Percentiles rank a stretch among this genome's conserved stretches.
phyloP scores from a whole-genome alignment of 1,284 basidiomycete genomes.

The Limonomyces culmigenus region DNA sequence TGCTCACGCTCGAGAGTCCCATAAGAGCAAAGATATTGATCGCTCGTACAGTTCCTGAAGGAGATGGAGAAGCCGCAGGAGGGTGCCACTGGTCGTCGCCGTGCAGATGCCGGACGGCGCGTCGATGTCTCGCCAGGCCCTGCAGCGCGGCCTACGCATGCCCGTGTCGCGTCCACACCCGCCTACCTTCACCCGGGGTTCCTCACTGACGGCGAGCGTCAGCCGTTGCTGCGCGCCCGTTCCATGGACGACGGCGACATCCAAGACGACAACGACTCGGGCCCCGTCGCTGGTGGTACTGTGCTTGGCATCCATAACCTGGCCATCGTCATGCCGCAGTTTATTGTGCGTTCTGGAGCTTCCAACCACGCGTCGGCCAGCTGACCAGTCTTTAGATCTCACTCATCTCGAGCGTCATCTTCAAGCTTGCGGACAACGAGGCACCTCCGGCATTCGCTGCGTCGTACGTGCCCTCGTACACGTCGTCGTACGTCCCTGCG shows the following conservation, averaged over 20 bases:
- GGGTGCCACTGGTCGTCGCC: neutral
- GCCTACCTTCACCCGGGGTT: constrained; percentile 10
- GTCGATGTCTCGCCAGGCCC: too few relatives aligned
- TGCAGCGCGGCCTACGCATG: constrained; percentile 26
- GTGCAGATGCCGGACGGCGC: constrained; percentile 1
- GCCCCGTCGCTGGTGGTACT: constrained; percentile 75
- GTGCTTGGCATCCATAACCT: constrained; percentile 93
- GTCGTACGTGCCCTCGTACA: too few relatives aligned
- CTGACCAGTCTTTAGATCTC: constrained; percentile 43
- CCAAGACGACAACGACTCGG: constrained; percentile 18
- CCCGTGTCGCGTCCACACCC: constrained; percentile 28
- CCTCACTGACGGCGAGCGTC: constrained; percentile 27
- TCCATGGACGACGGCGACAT: constrained; percentile 38
- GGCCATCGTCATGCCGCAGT: constrained; percentile 85
- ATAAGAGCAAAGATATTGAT: neutral
- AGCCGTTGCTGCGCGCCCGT: constrained; percentile 51
- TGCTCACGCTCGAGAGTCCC: neutral
- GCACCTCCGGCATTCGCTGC: too few relatives aligned
- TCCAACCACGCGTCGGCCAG: neutral
- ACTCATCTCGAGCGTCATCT: constrained; percentile 77
- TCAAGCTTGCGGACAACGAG: constrained; percentile 67
- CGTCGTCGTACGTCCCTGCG: constrained; percentile 8
- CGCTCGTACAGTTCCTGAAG: constrained; percentile 52
- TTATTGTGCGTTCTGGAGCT: constrained; percentile 44
- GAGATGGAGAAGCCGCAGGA: constrained; percentile 31